Evolutionary conservation across 208 protist species (phyloP), one percentile per base, ranked within the genome.

Genomic region (Wallacemonas collosoma): DNA sequence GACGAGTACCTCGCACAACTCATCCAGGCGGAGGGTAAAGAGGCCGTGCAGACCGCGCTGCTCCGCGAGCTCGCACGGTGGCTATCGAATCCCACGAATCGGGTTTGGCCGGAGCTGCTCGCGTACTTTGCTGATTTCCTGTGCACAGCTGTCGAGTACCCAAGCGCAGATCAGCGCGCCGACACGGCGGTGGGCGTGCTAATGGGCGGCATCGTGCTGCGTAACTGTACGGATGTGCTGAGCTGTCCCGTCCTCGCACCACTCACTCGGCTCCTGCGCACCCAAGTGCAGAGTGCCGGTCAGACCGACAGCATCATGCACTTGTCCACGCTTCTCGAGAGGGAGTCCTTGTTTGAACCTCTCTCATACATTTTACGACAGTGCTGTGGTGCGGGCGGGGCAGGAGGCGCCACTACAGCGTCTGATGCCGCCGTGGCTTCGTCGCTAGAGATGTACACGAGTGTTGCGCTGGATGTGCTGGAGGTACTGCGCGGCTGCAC

Each of bases 281-380:
- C 36, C 3, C 43, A 65, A 35, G 41, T 75, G 4, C 48, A 73
- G 26, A 44, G 45, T 38, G 38, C 68, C 38, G 43, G 77, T 35
- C 72, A 79, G 71, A 70, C 56, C 41, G 35, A 77, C 11, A 67
- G 79, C 1, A 72, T 75, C 51, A 61, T 70, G 11, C 69, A 68
- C 1, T 55, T 90, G 51, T 79, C 81, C 9, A 62, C 71, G 35
- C 70, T 81, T 71, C 15, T 93, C 11, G 73, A 74, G 51, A 80
- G 73, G 45, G 88, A 93, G 65, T 35, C 45, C 6, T 40, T 83
- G 35, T 54, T 89, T 41, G 76, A 85, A 47, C 81, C 76, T 47
- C 60, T 93, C 45, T 66, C 88, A 12, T 70, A 84, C 43, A 1
- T 88, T 38, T 56, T 89, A 14, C 38, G 43, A 6, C 8, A 60